These are phyloP conservation scores for Arctium lappa DNA, from an alignment of 129 eudicot species.

Conservation along the genomic window DNA sequence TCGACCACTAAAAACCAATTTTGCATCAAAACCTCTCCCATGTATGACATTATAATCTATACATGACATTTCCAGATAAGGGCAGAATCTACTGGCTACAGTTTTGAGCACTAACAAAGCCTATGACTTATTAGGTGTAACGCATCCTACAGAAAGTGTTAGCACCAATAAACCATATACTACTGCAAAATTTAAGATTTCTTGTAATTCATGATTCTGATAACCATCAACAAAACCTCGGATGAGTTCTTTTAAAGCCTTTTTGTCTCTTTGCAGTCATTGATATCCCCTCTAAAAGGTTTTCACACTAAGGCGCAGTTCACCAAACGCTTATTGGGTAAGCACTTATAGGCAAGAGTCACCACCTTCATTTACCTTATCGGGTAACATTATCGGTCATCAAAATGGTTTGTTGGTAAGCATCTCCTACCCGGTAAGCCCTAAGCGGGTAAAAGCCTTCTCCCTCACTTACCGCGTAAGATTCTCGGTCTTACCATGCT, in stretches of 20 bases:
- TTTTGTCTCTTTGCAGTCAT: neutral
- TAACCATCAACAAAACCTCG: neutral
- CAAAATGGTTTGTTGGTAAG: neutral
- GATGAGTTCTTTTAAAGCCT: neutral
- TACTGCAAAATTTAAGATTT: neutral
- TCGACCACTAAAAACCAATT: no score
- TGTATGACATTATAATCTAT: no score
- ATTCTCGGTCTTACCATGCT: neutral
- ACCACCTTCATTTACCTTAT: neutral
- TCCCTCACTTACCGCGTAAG: neutral
- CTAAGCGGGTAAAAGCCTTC: neutral
- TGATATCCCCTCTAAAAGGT: neutral
- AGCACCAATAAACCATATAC: neutral
- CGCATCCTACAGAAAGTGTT: neutral
- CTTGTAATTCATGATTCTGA: neutral
- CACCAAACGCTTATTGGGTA: neutral
- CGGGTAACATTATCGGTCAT: neutral
- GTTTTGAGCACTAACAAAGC: neutral
- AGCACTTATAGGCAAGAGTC: neutral
- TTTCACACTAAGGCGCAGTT: neutral
- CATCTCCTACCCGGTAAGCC: neutral
- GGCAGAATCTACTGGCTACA: neutral
- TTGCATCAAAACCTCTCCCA: no score
- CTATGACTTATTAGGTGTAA: neutral
- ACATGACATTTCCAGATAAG: neutral